Evolutionary conservation across 1,284 basidiomycete genomes (phyloP), one percentile per base, ranked within the genome.

Genomic region (Cutaneotrichosporon sp.): DNA sequence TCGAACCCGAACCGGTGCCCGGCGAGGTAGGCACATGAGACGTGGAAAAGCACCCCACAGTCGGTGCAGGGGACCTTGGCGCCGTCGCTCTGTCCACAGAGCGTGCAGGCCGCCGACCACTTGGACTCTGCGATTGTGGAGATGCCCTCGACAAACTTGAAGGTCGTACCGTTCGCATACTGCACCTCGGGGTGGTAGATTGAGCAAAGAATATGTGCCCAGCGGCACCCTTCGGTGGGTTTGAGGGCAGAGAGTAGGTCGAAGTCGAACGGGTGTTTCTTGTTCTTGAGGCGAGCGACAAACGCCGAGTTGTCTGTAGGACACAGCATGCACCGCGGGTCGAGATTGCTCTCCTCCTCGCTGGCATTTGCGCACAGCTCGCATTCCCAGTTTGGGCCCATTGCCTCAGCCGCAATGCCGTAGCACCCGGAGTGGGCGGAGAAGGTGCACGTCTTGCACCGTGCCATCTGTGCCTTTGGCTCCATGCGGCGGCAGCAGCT

Each of bases 161-260:
- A 77, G 41, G 81, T 80, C 11, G 76, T 65, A 0, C 87, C 80
- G 70, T 92, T 85, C 20, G 87, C 86, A 71, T 86, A 94, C 17
- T 78, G 79, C 7, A 93, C 77, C 65, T 96, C 92, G 4, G 87
- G 86, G 27, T 85, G 83, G 76, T 91, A 97, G 1, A 88, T 82
- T 1, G 92, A 83, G 75, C 94, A 97, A 1, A 97, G 72, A 19
- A 92, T 78, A 69, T 98, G 94, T 1, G 85, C 85, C 90, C 91
- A 97, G 57, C 89, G 88, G 72, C 88, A 86, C 24, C 89, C 87
- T 76, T 97, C 94, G 0, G 93, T 97, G 5, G 89, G 89, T 71
- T 97, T 97, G 68, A 88, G 84, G 4, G 85, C 87, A 35, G 90
- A 85, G 33, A 97, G 77, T 62, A 86, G 85, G 14, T 83, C 82